Evolutionary conservation across 228 moss, liverwort and hornwort species (phyloP).

Genomic region (Sphagnum magellanicum): DNA sequence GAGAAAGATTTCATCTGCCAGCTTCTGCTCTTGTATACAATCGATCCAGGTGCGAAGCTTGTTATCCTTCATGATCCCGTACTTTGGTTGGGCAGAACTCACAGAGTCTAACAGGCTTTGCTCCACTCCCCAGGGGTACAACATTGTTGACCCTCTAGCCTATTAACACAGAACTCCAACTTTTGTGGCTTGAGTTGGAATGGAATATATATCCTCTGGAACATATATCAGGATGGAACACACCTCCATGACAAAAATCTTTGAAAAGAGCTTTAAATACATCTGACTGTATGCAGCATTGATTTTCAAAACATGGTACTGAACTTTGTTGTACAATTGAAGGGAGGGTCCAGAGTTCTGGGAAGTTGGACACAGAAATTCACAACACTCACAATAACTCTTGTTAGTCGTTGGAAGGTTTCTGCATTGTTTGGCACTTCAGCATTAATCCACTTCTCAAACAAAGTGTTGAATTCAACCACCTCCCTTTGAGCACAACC

Average conservation of each 20-base stretch:
- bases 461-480: slow-evolving; percentile 55
- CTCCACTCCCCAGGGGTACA: slow-evolving; percentile 62
- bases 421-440: slow-evolving; percentile 38
- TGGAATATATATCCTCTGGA: neutral
- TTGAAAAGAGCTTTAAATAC: no score
- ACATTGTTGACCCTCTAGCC: slow-evolving; percentile 55
- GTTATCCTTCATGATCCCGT: slow-evolving; percentile 44
- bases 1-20: slow-evolving; percentile 52
- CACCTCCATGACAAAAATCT: no score
- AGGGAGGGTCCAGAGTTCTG: no score
- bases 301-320: no score
- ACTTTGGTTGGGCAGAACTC: slow-evolving; percentile 25
- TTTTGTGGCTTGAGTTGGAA: neutral
- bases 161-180: neutral
- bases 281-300: no score
- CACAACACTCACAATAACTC: slow-evolving; percentile 32
- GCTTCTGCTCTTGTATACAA: slow-evolving; percentile 58
- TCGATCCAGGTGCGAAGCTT: slow-evolving; percentile 57
- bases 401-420: slow-evolving; percentile 35
- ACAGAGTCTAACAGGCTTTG: slow-evolving; percentile 36
- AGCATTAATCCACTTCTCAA: slow-evolving; percentile 63
- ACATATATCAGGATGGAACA: neutral
- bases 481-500: slow-evolving; percentile 59
- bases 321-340: no score
- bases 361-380: no score